Evolutionary conservation across 352 stramenopile genomes (phyloP), one percentile per base, ranked within the genome.

Genomic region (Phytophthora litchii): DNA sequence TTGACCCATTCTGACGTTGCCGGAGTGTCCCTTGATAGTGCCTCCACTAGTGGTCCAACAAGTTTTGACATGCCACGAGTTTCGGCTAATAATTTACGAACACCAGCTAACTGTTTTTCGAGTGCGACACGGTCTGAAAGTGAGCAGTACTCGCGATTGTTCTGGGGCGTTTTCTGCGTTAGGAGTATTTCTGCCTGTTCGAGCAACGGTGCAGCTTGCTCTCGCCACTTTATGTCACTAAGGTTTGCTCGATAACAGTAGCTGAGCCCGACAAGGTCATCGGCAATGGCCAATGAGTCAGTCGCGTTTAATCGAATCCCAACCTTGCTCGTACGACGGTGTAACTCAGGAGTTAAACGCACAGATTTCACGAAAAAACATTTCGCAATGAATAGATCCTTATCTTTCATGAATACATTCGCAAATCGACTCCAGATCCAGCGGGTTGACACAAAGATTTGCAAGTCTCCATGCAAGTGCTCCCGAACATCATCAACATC

Each of bases 361-460:
- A 64, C 46, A 3, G 74, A 64, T 16, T 79, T 80, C 2, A 59
- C 43, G 9, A 75, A 72, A 20, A 88, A 83, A 64, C 65, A 83
- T 14, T 71, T 70, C 0, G 78, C 76, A 10, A 88, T 62, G 3
- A 54, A 54, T 35, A 78, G 67, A 31, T 88, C 78, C 3, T 81
- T 69, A 20, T 88, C 72, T 0, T 43, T 34, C 7, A 73, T 41
- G 54, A 78, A 88, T 21, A 77, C 31, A 0, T 32, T 46, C 1
- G 60, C 78, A 44, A 86, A 75, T 45, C 60, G 69, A n/a, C 80
- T 84, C 80, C 80, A 90, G 29, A 90, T 60, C 80, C 80, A 90
- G 14, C 60, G 60, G 6, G 38, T 72, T 4, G 44, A 35, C 8
- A 82, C 72, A 64, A 88, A 88, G 0, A 56, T 54, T 47, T 70